Conservation (phyloP, 2,329 filamentous ascomycete genomes). For the Tympanopsis confertula region DNA sequence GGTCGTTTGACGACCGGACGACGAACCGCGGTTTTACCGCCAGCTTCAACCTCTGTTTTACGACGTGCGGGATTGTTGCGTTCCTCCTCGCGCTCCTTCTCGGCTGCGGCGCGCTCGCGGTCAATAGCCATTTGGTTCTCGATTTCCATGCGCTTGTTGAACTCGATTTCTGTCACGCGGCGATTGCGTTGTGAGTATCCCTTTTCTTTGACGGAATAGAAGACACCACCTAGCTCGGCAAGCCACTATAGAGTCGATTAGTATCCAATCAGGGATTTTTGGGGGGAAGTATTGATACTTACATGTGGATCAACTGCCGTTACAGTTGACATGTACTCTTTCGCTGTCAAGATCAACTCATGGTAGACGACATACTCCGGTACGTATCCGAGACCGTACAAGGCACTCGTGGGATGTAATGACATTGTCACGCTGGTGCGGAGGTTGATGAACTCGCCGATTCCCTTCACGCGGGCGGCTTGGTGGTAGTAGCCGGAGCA, state of each 20-base stretch:
- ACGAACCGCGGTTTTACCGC: no score
- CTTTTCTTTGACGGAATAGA: conserved; percentile 61
- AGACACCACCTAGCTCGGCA: conserved; percentile 59
- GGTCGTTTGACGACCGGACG: neutral
- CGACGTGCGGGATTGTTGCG: neutral
- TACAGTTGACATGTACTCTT: conserved; percentile 63
- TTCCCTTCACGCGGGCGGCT: conserved; percentile 56
- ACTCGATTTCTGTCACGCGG: conserved; percentile 48
- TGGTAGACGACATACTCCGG: conserved; percentile 64
- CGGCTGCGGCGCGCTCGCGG: conserved; percentile 25
- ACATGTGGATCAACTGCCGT: conserved; percentile 54
- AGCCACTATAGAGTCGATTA: conserved; percentile 34
- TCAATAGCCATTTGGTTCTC: conserved; percentile 52
- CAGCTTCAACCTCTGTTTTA: neutral
- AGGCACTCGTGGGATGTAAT: conserved; percentile 52
- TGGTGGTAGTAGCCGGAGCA: conserved; percentile 63
- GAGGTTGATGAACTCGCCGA: conserved; percentile 61
- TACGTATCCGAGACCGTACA: conserved; percentile 56
- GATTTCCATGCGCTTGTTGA: conserved; percentile 52
- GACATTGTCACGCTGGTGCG: conserved; percentile 57
- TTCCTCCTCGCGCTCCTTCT: neutral
- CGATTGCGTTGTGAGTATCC: conserved; percentile 51
- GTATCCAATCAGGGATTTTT: neutral
- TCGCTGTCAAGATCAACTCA: conserved; percentile 57
- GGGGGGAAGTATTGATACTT: neutral